phyloP scores from a whole-genome alignment of 2,329 filamentous ascomycete species.

The Mollisia scopiformis region DNA sequence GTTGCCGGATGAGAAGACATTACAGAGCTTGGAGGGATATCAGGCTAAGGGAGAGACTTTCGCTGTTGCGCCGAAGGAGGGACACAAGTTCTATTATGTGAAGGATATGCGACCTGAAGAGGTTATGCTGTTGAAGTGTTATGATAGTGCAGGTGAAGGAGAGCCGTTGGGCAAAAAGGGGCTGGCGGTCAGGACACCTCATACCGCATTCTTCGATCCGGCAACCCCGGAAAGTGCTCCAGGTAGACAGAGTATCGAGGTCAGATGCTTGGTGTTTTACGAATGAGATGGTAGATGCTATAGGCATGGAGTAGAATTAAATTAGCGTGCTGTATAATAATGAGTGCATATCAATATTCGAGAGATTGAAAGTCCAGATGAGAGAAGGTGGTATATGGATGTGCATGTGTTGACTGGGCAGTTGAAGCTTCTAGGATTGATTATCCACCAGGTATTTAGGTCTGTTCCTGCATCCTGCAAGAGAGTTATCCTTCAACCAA shows the following conservation, averaged over 20 bases:
- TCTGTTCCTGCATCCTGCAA: too few species aligned
- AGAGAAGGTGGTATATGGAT: too few species aligned
- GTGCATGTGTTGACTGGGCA: too few species aligned
- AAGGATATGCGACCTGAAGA: constrained; percentile 62
- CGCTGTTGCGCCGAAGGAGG: constrained; percentile 57
- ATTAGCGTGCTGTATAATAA: background rate
- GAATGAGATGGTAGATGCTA: constrained; percentile 1
- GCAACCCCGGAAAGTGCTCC: constrained; percentile 11
- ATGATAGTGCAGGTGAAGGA: constrained; percentile 18
- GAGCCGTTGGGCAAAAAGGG: constrained; percentile 9
- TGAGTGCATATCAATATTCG: too few species aligned
- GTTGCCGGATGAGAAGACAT: constrained; percentile 49
- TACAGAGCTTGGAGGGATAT: constrained; percentile 59
- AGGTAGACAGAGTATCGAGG: constrained; percentile 21
- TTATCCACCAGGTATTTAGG: too few species aligned
- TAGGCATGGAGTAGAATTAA: background rate
- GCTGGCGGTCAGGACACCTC: constrained; percentile 16
- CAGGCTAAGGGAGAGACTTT: constrained; percentile 66
- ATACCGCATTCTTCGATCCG: constrained; percentile 21
- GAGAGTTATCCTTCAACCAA: too few species aligned
- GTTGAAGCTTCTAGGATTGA: too few species aligned
- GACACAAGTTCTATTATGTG: constrained; percentile 65
- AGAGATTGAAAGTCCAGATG: too few species aligned
- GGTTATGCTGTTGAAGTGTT: constrained; percentile 23
- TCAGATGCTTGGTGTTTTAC: constrained; percentile 21